Conservation (phyloP, 768 basidiomycete genomes). For the Fistulinella prunicolor region DNA sequence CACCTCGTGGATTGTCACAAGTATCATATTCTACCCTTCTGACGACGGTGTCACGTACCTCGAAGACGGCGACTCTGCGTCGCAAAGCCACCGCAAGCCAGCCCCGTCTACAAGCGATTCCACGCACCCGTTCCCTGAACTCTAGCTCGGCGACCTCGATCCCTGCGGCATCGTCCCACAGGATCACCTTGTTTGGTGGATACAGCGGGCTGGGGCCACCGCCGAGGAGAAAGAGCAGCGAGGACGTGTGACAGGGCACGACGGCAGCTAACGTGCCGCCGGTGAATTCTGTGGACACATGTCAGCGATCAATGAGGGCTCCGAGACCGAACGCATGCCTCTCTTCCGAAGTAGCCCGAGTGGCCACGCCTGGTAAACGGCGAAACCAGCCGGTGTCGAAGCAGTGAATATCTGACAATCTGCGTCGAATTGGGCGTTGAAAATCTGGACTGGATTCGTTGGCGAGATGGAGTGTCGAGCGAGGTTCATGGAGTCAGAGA, state of each 20-base stretch:
- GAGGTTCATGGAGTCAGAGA: conserved; percentile 65
- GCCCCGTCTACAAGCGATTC: conserved; percentile 74
- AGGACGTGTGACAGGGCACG: conserved; percentile 77
- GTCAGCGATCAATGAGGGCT: conserved; percentile 15
- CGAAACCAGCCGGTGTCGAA: conserved; percentile 78
- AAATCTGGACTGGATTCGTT: conserved; percentile 69
- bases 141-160: conserved; percentile 84
- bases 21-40: conserved; percentile 83
- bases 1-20: conserved; percentile 81
- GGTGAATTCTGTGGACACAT: conserved; percentile 53
- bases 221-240: conserved; percentile 81
- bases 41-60: conserved; percentile 58
- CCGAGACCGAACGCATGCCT: conserved; percentile 44
- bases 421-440: conserved; percentile 77
- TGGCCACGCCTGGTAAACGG: conserved; percentile 75
- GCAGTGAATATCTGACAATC: conserved; percentile 79
- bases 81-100: conserved; percentile 84
- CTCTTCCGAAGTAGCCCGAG: conserved; percentile 77
- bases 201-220: conserved; percentile 87
- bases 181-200: conserved; percentile 86
- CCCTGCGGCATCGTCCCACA: conserved; percentile 83
- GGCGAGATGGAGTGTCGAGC: conserved; percentile 81
- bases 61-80: conserved; percentile 75
- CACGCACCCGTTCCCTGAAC: conserved; percentile 81
- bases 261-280: conserved; percentile 77